Evolutionary conservation across 2,329 filamentous ascomycete species (phyloP).

Genomic region (Alternaria sp.): DNA sequence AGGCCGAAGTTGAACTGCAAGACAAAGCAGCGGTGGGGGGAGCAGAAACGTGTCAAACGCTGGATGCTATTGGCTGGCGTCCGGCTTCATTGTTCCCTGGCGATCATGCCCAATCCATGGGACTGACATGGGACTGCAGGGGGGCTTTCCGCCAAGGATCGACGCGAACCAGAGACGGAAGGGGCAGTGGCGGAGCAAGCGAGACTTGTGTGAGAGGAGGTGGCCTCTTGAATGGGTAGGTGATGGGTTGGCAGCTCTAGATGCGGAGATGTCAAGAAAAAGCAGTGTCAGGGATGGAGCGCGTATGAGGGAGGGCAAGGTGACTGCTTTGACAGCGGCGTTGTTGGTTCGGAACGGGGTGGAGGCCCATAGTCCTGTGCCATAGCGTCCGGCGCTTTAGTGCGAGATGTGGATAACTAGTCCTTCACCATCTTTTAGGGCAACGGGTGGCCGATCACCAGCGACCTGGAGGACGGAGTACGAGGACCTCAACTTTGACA

Average conservation of each 20-base stretch:
- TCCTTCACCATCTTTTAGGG: conserved; percentile 12
- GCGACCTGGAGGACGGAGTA: not conserved
- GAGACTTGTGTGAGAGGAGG: not conserved
- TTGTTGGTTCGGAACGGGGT: conserved; percentile 13
- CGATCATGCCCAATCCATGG: conserved; percentile 12
- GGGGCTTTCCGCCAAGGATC: conserved; percentile 13
- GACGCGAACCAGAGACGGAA: conserved; percentile 2
- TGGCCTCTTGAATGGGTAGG: not conserved
- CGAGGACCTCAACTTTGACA: not conserved
- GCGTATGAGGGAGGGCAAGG: not conserved
- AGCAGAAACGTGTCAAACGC: conserved; percentile 15
- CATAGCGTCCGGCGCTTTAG: conserved; percentile 10
- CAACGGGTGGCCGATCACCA: conserved; percentile 17
- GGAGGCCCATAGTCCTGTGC: conserved; percentile 7
- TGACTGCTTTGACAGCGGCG: conserved; percentile 15
- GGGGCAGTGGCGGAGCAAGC: not conserved
- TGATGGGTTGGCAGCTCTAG: not conserved
- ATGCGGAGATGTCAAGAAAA: not conserved
- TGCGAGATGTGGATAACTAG: conserved; percentile 7
- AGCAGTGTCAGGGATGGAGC: conserved; percentile 3
- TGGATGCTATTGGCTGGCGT: conserved; percentile 8
- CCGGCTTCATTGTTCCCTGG: conserved; percentile 8
- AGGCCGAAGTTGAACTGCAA: not conserved
- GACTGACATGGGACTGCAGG: conserved; percentile 18
- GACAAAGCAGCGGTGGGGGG: conserved; percentile 12